These are phyloP conservation scores for Cystobasidiaceae sp. DNA, from an alignment of 1,284 basidiomycete genomes.

Conservation along the genomic window DNA sequence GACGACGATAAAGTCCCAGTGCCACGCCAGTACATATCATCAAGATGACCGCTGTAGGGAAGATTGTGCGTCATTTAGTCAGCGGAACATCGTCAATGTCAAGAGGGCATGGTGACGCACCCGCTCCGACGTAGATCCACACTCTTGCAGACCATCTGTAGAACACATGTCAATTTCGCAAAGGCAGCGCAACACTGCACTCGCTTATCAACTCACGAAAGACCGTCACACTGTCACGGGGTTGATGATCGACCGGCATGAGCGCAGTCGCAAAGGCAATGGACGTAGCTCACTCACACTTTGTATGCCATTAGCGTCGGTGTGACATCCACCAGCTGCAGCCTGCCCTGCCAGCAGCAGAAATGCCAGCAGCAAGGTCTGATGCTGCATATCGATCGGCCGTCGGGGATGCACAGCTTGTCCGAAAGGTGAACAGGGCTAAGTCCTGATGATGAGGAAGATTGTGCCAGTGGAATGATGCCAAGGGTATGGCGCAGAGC, in stretches of 20 bases:
- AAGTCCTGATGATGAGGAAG: too few species aligned
- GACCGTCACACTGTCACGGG: too few species aligned
- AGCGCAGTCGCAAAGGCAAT: too few species aligned
- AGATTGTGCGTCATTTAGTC: not conserved
- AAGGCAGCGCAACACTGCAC: too few species aligned
- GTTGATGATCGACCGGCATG: too few species aligned
- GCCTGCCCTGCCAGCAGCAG: not conserved
- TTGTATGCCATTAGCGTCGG: not conserved
- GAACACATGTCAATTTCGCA: too few species aligned
- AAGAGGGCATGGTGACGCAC: not conserved
- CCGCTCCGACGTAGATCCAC: constrained; percentile 3
- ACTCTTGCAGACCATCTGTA: constrained; percentile 5
- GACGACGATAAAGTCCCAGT: not conserved
- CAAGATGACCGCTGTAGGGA: not conserved
- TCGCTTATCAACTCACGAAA: too few species aligned
- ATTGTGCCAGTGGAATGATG: too few species aligned
- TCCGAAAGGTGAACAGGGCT: too few species aligned
- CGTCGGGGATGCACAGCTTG: too few species aligned
- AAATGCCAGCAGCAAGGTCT: not conserved
- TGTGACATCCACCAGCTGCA: not conserved
- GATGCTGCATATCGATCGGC: constrained; percentile 4
- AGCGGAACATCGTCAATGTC: too few species aligned
- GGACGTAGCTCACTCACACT: not conserved
- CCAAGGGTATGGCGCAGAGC: too few species aligned
- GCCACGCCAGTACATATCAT: not conserved